Evolutionary conservation across 768 basidiomycete species (phyloP), one percentile per base, ranked within the genome.

Genomic region (Crassisporium funariophilum): DNA sequence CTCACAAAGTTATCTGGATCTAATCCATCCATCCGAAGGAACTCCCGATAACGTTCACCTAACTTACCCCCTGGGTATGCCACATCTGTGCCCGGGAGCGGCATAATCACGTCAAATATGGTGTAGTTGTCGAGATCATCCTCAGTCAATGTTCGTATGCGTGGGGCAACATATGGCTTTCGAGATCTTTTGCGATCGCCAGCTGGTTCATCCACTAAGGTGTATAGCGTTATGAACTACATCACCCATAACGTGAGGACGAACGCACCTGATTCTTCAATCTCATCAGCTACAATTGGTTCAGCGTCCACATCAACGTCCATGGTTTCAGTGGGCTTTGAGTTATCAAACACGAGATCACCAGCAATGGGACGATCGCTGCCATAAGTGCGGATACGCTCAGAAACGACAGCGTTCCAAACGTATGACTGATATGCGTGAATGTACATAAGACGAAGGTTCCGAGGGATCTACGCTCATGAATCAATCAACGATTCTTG

Each of bases 351-450:
- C 12, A 98, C 91, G n/a, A 98, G 75, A 62, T 99, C 97, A 1
- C 97, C 97, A 5, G 82, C 81, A 35, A 94, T 76, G 1, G 91
- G 84, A 49, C 78, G 76, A 41, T 86, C 79, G 41, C 78, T 70
- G 22, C 95, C 93, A 57, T 84, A 84, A 38, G 76, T 74, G 49
- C 82, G 83, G 59, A 98, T 84, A 10, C 97, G 87, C 67, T 98
- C 93, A 3, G 95, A 98, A 31, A 95, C 91, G 46, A 98, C 86
- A 37, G 92, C 84, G 67, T 99, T 99, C 95, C 95, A 99, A 24
- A 98, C 86, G 58, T 98, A 99, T 12, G 91, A 95, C 65, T 99
- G 97, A 64, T 98, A 99, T 22, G 95, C 95, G 66, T 99, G 97
- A 44, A 98, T 84, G 64, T 98, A 99, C 91, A 99, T 98, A 54